Conservation (phyloP, 2,329 filamentous ascomycete genomes). For the Aspergillus vadensis region DNA sequence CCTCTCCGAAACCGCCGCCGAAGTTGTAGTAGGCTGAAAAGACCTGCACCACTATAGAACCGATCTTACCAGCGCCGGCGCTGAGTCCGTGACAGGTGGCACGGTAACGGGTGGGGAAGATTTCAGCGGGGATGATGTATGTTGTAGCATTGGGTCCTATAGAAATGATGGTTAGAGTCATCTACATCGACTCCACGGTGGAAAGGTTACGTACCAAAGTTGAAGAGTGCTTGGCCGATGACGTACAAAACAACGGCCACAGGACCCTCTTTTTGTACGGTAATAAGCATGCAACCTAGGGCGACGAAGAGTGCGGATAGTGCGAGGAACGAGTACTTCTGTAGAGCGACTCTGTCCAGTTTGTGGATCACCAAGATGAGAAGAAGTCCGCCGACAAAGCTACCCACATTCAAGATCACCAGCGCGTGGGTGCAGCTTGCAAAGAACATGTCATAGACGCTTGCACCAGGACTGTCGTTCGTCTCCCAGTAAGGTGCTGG, state of each 20-base stretch:
- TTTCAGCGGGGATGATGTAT: conserved; percentile 56
- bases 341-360: conserved; percentile 45
- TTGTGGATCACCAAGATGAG: conserved; percentile 44
- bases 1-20: conserved; percentile 33
- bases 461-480: conserved; percentile 41
- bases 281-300: conserved; percentile 46
- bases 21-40: conserved; percentile 46
- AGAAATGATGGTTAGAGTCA: background rate
- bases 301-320: conserved; percentile 48
- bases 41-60: conserved; percentile 49
- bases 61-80: conserved; percentile 57
- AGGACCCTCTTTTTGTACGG: conserved; percentile 38
- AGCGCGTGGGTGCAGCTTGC: conserved; percentile 42
- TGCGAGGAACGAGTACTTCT: conserved; percentile 49
- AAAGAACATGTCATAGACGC: conserved; percentile 45
- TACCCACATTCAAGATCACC: conserved; percentile 45
- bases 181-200: too few species aligned
- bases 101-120: conserved; percentile 59
- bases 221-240: conserved; percentile 51
- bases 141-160: conserved; percentile 44
- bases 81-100: conserved; percentile 57
- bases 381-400: conserved; percentile 45
- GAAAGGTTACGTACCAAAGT: conserved; percentile 42
- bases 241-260: conserved; percentile 47
- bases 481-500: conserved; percentile 41